phyloP scores from a whole-genome alignment of 768 basidiomycete species.

The Pisolithus marmoratus region DNA sequence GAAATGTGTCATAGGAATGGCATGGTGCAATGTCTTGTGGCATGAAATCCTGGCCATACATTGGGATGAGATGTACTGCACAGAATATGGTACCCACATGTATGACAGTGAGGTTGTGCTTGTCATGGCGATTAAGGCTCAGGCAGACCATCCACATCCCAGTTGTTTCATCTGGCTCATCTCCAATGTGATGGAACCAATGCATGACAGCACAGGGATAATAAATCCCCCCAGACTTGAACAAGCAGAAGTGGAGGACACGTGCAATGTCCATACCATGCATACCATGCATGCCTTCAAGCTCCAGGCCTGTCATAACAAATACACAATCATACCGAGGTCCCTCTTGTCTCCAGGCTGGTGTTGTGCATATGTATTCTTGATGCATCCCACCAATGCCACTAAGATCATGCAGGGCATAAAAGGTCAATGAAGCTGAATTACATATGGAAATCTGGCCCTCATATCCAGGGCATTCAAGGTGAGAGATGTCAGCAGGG shows the following conservation, averaged over 20 bases:
- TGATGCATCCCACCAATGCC: constrained; percentile 7
- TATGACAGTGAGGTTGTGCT: constrained; percentile 9
- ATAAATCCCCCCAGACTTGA: too few species aligned
- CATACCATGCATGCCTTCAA: too few species aligned
- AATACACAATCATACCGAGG: too few species aligned
- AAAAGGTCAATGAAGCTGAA: too few species aligned
- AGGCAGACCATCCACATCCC: constrained; percentile 17
- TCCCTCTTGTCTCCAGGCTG: constrained; percentile 10
- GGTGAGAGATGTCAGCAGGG: too few species aligned
- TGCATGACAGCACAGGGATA: constrained; percentile 13
- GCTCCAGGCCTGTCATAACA: too few species aligned
- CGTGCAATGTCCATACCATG: too few species aligned
- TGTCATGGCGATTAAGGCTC: constrained; percentile 1
- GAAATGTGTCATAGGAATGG: constrained; percentile 7
- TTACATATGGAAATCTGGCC: too few species aligned
- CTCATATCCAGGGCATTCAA: too few species aligned
- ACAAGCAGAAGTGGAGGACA: too few species aligned
- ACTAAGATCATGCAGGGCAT: neutral
- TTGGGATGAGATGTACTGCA: neutral
- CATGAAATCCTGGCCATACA: neutral
- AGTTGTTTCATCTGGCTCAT: constrained; percentile 12
- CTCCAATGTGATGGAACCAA: constrained; percentile 12
- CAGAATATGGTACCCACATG: constrained; percentile 14
- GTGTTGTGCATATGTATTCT: constrained; percentile 14
- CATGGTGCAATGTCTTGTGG: neutral